Base-by-base conservation (phyloP, 1,284 basidiomycete species). In the Apiotrichum siamense region DNA sequence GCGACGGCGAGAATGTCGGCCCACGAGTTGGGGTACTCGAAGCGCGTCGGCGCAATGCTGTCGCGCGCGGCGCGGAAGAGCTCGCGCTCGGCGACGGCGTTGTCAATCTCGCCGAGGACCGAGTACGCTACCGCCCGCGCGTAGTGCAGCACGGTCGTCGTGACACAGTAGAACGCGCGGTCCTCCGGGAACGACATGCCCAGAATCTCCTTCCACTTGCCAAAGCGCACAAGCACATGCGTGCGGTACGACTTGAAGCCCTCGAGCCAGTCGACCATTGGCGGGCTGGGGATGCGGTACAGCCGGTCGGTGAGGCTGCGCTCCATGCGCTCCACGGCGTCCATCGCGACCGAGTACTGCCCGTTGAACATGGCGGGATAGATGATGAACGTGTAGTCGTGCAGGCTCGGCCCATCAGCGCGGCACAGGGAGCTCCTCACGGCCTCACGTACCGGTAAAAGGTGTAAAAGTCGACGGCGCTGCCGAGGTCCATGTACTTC, bases 301-400 rank as follows among this genome's bases (percentile, higher is more conserved):
- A 69, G 46, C 2, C 62, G 49, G 13, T 65, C 62, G 3, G 62
- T 48, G 4, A 69, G 42, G 21, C 53, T 54, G 25, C 33, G n/a
- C 44, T 72, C 68, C 56, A 68, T 64, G 23, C 58, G 36, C 6
- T 64, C 61, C n/a, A 63, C 55, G 15, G 56, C 58, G 6, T 50
- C 40, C 21, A 66, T 47, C 1, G 68, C 66, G n/a, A 62, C 33
- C 20, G 35, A 15, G 36, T 53, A 64, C 49, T 67, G 67, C 3
- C 67, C 70, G 39, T 60, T 62, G 49, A 66, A 65, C 69, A 70
- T 69, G 17, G 65, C 66, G 15, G 64, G 62, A 52, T 69, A 72
- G 47, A 70, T 61, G 33, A 63, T 56, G 23, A 65, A 63, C 25
- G 60, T 54, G 43, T 64, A 65, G 50, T 70, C 57, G 60, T 72